Percentiles rank a stretch among this genome's conserved stretches.
phyloP scores from a whole-genome alignment of 257 asterid genomes.

The Verbena officinalis region DNA sequence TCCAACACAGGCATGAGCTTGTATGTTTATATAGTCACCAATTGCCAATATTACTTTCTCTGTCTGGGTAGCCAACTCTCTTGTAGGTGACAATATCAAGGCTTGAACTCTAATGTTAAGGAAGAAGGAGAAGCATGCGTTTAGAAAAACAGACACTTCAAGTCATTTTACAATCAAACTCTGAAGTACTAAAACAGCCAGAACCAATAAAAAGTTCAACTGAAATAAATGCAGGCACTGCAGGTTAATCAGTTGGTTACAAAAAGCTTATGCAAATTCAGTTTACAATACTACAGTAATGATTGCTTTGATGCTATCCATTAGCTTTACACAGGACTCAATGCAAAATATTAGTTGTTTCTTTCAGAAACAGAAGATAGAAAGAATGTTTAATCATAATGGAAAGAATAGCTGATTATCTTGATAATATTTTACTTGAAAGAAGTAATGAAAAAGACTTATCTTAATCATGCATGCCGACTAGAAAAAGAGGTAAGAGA shows the following conservation, averaged over 20 bases:
- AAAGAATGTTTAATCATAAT: not conserved
- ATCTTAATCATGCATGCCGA: not conserved
- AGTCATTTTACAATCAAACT: not conserved
- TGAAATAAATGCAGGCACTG: not conserved
- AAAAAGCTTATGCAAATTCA: not conserved
- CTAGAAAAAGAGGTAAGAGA: not conserved
- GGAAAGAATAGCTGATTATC: not conserved
- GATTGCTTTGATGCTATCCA: not conserved
- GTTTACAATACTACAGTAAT: not conserved
- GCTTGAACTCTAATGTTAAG: conserved; percentile 76
- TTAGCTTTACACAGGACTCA: not conserved
- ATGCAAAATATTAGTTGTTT: not conserved
- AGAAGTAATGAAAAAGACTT: not conserved
- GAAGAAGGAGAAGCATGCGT: not conserved
- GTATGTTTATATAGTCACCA: conserved; percentile 82
- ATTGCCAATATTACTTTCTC: conserved; percentile 89
- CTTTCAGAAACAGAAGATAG: not conserved
- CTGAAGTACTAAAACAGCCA: not conserved
- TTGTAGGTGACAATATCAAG: conserved; percentile 90
- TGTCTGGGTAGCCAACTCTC: conserved; percentile 97
- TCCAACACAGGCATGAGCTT: conserved; percentile 96
- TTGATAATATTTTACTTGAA: not conserved
- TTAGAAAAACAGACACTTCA: not conserved
- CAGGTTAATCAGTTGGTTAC: not conserved
- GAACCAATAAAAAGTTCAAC: not conserved